Conservation (phyloP, 2,329 filamentous ascomycete species). For the Xylaria sp. region DNA sequence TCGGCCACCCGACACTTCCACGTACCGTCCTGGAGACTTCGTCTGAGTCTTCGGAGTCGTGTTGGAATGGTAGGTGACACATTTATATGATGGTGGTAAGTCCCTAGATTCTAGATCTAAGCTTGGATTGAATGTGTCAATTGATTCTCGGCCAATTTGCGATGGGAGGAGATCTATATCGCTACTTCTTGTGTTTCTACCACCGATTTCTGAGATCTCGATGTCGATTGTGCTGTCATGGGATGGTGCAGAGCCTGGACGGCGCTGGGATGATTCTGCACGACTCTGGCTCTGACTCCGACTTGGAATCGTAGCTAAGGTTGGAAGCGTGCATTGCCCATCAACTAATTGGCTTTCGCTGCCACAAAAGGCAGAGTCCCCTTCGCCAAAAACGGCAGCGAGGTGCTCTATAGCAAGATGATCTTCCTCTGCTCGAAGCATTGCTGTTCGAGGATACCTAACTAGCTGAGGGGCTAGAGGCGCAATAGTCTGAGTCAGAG, state of each 20-base stretch:
- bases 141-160: slow-evolving; percentile 47
- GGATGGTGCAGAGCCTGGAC: slow-evolving; percentile 36
- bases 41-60: slow-evolving; percentile 43
- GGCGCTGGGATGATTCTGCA: slow-evolving; percentile 22
- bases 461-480: slow-evolving; percentile 40
- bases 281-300: slow-evolving; percentile 27
- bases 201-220: slow-evolving; percentile 29
- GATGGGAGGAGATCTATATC: slow-evolving; percentile 51
- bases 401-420: slow-evolving; percentile 43
- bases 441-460: slow-evolving; percentile 39
- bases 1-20: slow-evolving; percentile 45
- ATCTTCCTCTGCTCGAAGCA: slow-evolving; percentile 44
- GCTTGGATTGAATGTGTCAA: slow-evolving; percentile 49
- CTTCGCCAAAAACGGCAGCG: slow-evolving; percentile 42
- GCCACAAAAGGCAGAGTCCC: slow-evolving; percentile 44
- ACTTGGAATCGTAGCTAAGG: slow-evolving; percentile 19
- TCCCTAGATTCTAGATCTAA: slow-evolving; percentile 47
- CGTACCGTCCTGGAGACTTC: slow-evolving; percentile 45
- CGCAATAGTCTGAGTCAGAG: slow-evolving; percentile 39
- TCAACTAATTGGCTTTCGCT: slow-evolving; percentile 39
- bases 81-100: slow-evolving; percentile 40
- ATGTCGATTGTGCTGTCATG: slow-evolving; percentile 33
- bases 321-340: slow-evolving; percentile 22
- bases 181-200: slow-evolving; percentile 40
- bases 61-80: slow-evolving; percentile 41